These are phyloP conservation scores for Craterostigma plantagineum DNA, from an alignment of 257 asterid genomes.

Conservation along the genomic window DNA sequence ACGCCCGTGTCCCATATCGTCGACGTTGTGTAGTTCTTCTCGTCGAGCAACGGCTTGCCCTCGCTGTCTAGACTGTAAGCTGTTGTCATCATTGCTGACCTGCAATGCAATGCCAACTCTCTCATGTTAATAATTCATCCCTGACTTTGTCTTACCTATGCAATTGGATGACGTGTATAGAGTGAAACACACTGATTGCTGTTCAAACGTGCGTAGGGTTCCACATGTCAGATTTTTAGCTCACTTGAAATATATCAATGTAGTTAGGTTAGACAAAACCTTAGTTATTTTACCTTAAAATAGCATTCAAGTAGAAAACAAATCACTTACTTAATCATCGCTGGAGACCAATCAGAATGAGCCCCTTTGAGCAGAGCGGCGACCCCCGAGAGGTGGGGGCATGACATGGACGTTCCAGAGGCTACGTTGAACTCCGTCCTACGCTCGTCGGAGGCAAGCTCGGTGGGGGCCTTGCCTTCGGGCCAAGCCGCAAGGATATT, in stretches of 20 bases:
- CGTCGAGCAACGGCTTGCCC: constrained; percentile 46
- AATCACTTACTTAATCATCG: constrained; percentile 25
- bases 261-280: too few relatives aligned
- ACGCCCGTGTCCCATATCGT: constrained; percentile 53
- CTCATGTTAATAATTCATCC: too few relatives aligned
- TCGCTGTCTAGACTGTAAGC: constrained; percentile 29
- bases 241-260: too few relatives aligned
- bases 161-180: too few relatives aligned
- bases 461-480: constrained; percentile 39
- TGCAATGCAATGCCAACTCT: too few relatives aligned
- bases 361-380: constrained; percentile 76
- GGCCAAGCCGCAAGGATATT: constrained; percentile 93
- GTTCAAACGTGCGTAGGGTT: too few relatives aligned
- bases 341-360: constrained; percentile 89
- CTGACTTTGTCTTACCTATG: too few relatives aligned
- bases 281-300: too few relatives aligned
- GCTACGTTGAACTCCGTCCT: constrained; percentile 43
- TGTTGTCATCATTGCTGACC: constrained; percentile 81
- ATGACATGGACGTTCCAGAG: constrained; percentile 91
- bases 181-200: too few relatives aligned
- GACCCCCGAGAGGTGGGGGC: constrained; percentile 80
- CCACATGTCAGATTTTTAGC: too few relatives aligned
- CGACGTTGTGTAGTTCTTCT: constrained; percentile 28
- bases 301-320: too few relatives aligned
- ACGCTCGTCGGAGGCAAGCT: constrained; percentile 32